These are phyloP conservation scores for Skeletonema marinoi DNA, from an alignment of 108 stramenopile species.

Conservation along the genomic window DNA sequence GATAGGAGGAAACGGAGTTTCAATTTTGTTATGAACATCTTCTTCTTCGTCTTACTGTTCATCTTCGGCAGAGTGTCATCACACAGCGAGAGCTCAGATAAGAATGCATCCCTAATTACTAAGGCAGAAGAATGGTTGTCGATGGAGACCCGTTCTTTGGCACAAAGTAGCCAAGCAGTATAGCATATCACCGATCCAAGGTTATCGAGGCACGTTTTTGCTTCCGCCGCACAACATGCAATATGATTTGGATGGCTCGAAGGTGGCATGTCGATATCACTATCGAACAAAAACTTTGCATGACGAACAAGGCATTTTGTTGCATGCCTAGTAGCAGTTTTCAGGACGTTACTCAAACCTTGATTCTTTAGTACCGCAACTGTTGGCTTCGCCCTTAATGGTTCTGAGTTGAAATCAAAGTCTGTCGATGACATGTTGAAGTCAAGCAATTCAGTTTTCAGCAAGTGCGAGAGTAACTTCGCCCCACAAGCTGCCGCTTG, in stretches of 20 bases:
- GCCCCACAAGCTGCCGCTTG: slow-evolving; percentile 45
- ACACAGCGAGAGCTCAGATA: slow-evolving; percentile 17
- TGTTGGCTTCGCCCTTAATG: slow-evolving; percentile 33
- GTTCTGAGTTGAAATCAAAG: not conserved
- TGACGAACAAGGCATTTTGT: slow-evolving; percentile 31
- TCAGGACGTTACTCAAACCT: slow-evolving; percentile 30
- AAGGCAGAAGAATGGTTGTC: slow-evolving; percentile 9
- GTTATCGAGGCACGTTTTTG: slow-evolving; percentile 31
- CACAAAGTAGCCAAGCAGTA: slow-evolving; percentile 40
- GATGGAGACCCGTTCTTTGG: slow-evolving; percentile 17
- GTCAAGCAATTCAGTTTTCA: slow-evolving; percentile 31
- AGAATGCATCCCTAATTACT: slow-evolving; percentile 29
- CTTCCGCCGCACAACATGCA: slow-evolving; percentile 27
- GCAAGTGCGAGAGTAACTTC: slow-evolving; percentile 31
- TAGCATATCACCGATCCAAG: slow-evolving; percentile 30
- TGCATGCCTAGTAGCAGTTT: slow-evolving; percentile 24
- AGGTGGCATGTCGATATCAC: not conserved
- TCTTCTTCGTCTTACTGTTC: slow-evolving; percentile 9
- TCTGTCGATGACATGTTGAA: slow-evolving; percentile 1
- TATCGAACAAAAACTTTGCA: slow-evolving; percentile 33
- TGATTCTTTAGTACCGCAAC: slow-evolving; percentile 15
- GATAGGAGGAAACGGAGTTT: slow-evolving; percentile 19
- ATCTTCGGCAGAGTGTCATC: slow-evolving; percentile 26
- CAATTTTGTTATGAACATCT: slow-evolving; percentile 11
- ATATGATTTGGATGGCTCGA: not conserved